Evolutionary conservation across 2,329 filamentous ascomycete genomes (phyloP).

Genomic region (Fusarium globosum): DNA sequence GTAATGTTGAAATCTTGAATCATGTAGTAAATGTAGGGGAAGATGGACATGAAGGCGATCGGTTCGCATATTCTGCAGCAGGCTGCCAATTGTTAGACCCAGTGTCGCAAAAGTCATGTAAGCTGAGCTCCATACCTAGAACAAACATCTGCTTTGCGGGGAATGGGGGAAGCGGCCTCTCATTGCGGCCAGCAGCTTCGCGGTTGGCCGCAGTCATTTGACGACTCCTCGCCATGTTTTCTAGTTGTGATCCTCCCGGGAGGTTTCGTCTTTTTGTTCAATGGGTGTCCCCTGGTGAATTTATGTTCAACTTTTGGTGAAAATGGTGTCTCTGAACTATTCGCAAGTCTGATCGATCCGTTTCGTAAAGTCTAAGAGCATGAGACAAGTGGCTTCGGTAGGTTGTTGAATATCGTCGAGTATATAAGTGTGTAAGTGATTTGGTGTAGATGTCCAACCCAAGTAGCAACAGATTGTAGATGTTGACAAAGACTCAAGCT

Average conservation of each 20-base stretch:
- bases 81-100: conserved; percentile 61
- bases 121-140: conserved; percentile 53
- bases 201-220: conserved; percentile 40
- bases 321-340: neutral
- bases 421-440: neutral
- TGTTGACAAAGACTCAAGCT: conserved; percentile 6
- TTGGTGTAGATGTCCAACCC: neutral
- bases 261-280: conserved; percentile 5
- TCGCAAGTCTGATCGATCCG: conserved; percentile 17
- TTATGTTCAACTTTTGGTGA: neutral
- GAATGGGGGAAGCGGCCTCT: conserved; percentile 48
- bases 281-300: neutral
- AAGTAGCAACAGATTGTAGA: neutral
- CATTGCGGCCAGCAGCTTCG: conserved; percentile 37
- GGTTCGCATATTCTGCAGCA: conserved; percentile 97
- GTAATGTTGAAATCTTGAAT: conserved; percentile 90
- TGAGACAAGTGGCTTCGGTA: conserved; percentile 13
- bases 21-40: conserved; percentile 99
- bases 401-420: conserved; percentile 23
- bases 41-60: conserved; percentile 99
- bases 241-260: conserved; percentile 21
- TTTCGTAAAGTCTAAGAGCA: conserved; percentile 10
- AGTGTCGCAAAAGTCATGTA: neutral
- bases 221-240: conserved; percentile 47
- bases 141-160: conserved; percentile 63